phyloP scores from a whole-genome alignment of 306 rosid genomes.

The Castanopsis chinensis region DNA sequence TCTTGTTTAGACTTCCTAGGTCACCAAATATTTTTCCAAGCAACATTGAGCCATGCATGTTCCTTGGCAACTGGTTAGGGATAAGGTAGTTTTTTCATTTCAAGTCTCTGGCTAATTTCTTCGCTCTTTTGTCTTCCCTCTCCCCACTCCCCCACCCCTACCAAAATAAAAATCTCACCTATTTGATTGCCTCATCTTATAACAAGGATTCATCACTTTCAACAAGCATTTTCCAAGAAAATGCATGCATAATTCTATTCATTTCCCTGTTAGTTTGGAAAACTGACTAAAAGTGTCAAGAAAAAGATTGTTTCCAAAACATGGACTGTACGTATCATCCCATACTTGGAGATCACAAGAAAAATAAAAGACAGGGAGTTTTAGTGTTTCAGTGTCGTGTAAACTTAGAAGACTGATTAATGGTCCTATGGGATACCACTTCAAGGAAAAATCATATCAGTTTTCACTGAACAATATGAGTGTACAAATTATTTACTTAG shows the following conservation, averaged over 20 bases:
- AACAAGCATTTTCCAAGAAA: not conserved
- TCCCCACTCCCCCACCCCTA: not conserved
- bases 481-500: not conserved
- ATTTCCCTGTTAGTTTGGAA: not conserved
- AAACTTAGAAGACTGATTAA: not conserved
- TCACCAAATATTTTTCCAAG: not conserved
- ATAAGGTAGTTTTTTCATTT: not conserved
- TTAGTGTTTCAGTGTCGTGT: not conserved
- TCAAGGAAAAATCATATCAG: not conserved
- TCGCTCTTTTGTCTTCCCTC: not conserved
- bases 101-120: not conserved
- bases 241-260: not conserved
- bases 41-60: not conserved
- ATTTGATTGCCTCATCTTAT: not conserved
- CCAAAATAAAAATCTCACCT: not conserved
- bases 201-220: not conserved
- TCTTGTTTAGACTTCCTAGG: not conserved
- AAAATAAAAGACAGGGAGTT: not conserved
- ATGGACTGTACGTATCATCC: not conserved
- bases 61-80: not conserved
- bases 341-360: not conserved
- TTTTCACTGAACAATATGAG: not conserved
- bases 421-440: not conserved
- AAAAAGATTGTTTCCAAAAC: not conserved
- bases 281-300: not conserved